phyloP scores from a whole-genome alignment of 495 filamentous ascomycete species.

The Penicillium samsonianum region DNA sequence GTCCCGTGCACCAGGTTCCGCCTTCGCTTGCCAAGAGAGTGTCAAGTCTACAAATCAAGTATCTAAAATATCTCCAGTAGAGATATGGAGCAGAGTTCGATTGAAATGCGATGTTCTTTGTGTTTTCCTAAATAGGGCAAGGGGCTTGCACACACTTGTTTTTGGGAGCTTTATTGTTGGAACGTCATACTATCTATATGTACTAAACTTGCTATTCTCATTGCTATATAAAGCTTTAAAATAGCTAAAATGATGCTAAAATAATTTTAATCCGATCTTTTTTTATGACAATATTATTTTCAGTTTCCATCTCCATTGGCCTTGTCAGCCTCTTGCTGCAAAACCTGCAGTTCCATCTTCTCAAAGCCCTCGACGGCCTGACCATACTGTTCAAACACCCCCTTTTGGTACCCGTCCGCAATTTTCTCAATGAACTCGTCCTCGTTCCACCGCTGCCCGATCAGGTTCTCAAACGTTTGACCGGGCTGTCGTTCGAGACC shows the following conservation, averaged over 20 bases:
- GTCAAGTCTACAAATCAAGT: not conserved
- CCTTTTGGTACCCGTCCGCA: conserved; percentile 75
- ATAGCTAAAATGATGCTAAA: not conserved
- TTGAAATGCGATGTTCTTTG: not conserved
- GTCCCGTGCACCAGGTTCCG: conserved; percentile 29
- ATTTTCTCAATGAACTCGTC: conserved; percentile 79
- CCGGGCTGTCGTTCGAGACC: conserved; percentile 66
- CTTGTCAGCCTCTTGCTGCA: conserved; percentile 42
- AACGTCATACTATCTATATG: not conserved
- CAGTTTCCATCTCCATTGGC: conserved; percentile 1
- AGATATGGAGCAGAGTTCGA: not conserved
- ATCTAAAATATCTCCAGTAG: not conserved
- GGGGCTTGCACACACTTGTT: not conserved
- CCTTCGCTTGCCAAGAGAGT: conserved; percentile 21
- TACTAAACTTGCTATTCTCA: not conserved
- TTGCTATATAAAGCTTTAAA: not conserved
- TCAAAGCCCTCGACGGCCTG: conserved; percentile 74
- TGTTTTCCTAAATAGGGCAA: conserved; percentile 5
- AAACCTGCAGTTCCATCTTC: conserved; percentile 69
- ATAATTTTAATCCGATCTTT: not conserved
- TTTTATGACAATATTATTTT: conserved; percentile 1
- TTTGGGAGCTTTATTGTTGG: not conserved
- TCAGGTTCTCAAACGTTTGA: conserved; percentile 84
- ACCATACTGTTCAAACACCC: conserved; percentile 74
- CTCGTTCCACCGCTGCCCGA: conserved; percentile 82